Evolutionary conservation across 1,139 yeast species (phyloP), one percentile per base, ranked within the genome.

Genomic region (Suhomyces taliae): DNA sequence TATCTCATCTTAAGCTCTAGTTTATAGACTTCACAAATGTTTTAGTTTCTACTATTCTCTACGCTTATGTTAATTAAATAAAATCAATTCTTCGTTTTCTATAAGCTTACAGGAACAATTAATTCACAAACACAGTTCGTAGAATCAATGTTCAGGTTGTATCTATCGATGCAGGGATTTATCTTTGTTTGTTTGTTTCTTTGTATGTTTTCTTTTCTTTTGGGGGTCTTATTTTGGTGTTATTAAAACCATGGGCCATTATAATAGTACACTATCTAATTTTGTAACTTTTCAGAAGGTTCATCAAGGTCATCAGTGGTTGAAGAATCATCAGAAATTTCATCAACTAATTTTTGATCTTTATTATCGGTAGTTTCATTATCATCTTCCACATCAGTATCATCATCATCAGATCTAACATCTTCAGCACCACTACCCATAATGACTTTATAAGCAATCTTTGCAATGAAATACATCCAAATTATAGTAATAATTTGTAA

Each of bases 351-450:
- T 4, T 33, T 7, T 10, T 9, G 36, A 34, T 29, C n/a, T 29
- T 29, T 29, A 29, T 3, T 29, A 29, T 26, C 19, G 12, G 24
- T 19, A 14, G 9, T 7, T 34, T 26, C 36, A n/a, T 46, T 40
- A 14, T 40, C 54, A 11, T 53, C 60, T 41, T 68, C 76, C 6
- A 54, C 62, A 31, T 66, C 73, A 26, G 69, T 63, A 41, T 69
- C 75, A 44, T 81, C 87, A 40, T 86, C 93, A 54, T 81, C 88
- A 59, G 89, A 91, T 62, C 95, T 82, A 55, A 95, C 85, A 50
- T 86, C 87, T 63, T 90, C 97, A 43, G 90, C 95, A 34, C 83
- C 82, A 19, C 70, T 74, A 6, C 97, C 97, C 7, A 76, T 72
- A 33, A 89, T 54, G 26, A 90, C 95, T 59, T 77, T 82, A 50